phyloP scores from a whole-genome alignment of 1,139 yeast species.

The Debaryomyces nepalensis region DNA sequence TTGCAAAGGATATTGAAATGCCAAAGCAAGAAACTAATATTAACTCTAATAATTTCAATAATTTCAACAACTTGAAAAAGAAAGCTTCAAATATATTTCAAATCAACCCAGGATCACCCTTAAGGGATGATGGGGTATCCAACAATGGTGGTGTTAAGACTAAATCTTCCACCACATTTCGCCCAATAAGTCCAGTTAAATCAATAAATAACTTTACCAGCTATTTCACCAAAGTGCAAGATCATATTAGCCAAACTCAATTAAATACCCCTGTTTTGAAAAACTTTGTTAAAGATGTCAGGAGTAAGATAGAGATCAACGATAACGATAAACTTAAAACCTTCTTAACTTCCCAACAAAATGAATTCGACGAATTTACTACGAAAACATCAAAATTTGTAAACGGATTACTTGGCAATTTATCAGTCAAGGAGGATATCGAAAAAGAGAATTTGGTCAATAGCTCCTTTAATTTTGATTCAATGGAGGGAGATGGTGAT shows the following conservation, averaged over 20 bases:
- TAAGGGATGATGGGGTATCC: constrained; percentile 9
- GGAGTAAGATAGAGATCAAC: constrained; percentile 19
- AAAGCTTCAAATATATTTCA: constrained; percentile 30
- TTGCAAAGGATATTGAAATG: constrained; percentile 18
- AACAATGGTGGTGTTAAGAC: constrained; percentile 11
- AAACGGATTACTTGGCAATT: constrained; percentile 21
- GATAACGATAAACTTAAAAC: constrained; percentile 13
- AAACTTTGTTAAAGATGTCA: constrained; percentile 21
- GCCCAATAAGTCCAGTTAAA: neutral
- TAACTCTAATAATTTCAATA: constrained; percentile 2
- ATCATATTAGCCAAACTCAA: constrained; percentile 15
- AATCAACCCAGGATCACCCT: constrained; percentile 10
- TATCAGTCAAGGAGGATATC: constrained; percentile 21
- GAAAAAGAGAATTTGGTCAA: constrained; percentile 23
- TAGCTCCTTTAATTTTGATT: constrained; percentile 34
- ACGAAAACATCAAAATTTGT: constrained; percentile 30
- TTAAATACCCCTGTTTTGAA: constrained; percentile 6
- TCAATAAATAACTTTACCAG: constrained; percentile 13
- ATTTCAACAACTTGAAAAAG: constrained; percentile 19
- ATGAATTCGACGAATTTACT: constrained; percentile 27
- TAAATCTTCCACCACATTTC: constrained; percentile 14
- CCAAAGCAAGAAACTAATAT: constrained; percentile 10
- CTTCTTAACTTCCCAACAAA: constrained; percentile 20
- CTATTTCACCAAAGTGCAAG: constrained; percentile 17
- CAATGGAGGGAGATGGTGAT: constrained; percentile 13